These are phyloP conservation scores for Rhizopus stolonifer DNA, from an alignment of 371 early-diverging fungal genomes.

Conservation along the genomic window DNA sequence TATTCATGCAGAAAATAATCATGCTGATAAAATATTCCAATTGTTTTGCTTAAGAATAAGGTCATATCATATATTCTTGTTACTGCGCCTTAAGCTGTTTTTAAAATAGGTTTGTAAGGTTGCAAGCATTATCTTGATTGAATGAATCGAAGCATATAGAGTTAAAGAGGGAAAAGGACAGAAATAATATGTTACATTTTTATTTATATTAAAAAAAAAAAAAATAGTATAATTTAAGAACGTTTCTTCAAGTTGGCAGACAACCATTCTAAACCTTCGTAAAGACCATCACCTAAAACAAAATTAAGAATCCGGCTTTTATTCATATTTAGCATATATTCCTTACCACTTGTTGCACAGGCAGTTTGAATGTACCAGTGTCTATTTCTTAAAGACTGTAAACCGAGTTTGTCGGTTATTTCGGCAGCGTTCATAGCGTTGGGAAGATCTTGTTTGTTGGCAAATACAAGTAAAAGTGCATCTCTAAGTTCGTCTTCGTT, in stretches of 20 bases:
- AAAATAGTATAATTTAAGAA: too few species aligned
- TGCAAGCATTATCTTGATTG: too few species aligned
- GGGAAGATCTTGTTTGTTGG: conserved; percentile 96
- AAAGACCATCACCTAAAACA: conserved; percentile 82
- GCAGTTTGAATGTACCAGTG: conserved; percentile 92
- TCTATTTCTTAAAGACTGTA: conserved; percentile 83
- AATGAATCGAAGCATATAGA: too few species aligned
- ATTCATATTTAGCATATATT: not conserved
- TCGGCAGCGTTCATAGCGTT: conserved; percentile 55
- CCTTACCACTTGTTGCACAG: conserved; percentile 86
- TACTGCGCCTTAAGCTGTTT: too few species aligned
- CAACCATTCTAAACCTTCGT: conserved; percentile 89
- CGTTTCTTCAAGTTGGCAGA: conserved; percentile 47
- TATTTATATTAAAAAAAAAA: not conserved
- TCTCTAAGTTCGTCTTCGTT: conserved; percentile 93
- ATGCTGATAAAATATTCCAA: too few species aligned
- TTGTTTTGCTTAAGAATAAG: too few species aligned
- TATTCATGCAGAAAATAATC: too few species aligned
- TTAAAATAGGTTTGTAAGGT: too few species aligned
- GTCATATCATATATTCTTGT: too few species aligned
- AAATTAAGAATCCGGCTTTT: too few species aligned
- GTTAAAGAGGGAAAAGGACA: too few species aligned
- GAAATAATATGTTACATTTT: conserved; percentile 1
- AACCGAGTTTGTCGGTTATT: conserved; percentile 58
- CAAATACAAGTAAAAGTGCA: conserved; percentile 89